Base-by-base conservation (phyloP, 768 basidiomycete genomes). In the Mycena haematopus region DNA sequence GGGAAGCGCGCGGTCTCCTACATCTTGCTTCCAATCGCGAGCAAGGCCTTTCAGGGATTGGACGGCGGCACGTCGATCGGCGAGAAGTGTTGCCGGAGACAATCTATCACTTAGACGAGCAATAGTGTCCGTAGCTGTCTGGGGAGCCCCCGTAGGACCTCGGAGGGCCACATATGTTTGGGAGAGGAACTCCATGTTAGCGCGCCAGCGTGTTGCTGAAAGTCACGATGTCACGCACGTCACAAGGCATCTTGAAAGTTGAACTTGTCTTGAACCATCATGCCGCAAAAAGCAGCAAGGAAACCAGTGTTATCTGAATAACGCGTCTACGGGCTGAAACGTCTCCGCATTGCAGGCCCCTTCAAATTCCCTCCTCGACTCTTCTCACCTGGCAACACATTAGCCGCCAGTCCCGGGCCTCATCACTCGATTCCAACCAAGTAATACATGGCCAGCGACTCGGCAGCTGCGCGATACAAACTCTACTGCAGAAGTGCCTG, bases 1-100 rank as follows among this genome's bases (percentile, higher is more conserved):
- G 10, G 83, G 77, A 9, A 99, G 80, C 1, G 94, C 91, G 50
- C 82, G 82, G 63, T 86, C 82, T 17, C 94, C 95, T 22, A 98
- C 92, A 61, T 97, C 93, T 62, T 88, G 82, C 73, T 92, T 96
- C 80, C 91, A 94, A 75, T 97, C 96, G 61, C 95, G 85, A 49
- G 89, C 81, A 56, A 99, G 87, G 22, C 96, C 96, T 74, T 99
- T 99, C 67, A 99, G 84, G 0, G 94, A 86, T 55, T 97, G 80
- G n/a, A 99, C 90, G 0, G 96, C 91, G 27, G 96, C 96, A 60
- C 94, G 85, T 69, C 97, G 83, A 77, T 99, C 97, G 31, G 95
- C 91, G 17, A 96, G 86, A 25, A 93, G 86, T 0, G 92, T 90
- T 4, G 91, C 87, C n/a, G 95, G 94, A 21, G 93, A 91, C 22